Evolutionary conservation across 2,329 filamentous ascomycete genomes (phyloP).

Genomic region (Periconia sp.): DNA sequence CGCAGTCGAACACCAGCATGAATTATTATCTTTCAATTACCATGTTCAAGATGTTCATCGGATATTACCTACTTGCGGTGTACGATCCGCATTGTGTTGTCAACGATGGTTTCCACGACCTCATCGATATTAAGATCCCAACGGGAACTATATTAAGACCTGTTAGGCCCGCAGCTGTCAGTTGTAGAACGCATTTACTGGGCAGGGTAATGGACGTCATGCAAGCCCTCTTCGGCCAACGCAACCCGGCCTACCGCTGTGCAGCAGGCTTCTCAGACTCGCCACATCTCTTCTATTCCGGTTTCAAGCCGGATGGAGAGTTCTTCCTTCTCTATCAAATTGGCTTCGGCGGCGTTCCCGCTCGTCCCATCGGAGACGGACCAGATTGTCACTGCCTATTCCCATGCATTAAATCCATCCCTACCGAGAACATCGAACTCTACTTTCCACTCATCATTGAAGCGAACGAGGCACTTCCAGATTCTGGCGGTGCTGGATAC

Average conservation of each 20-base stretch:
- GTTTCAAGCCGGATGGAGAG: slow-evolving; percentile 55
- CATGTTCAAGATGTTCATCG: slow-evolving; percentile 61
- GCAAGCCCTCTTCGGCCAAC: slow-evolving; percentile 57
- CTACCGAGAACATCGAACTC: slow-evolving; percentile 56
- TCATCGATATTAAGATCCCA: slow-evolving; percentile 56
- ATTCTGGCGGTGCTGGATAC: slow-evolving; percentile 56
- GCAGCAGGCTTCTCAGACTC: slow-evolving; percentile 60
- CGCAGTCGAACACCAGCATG: slow-evolving; percentile 54
- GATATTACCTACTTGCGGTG: slow-evolving; percentile 56
- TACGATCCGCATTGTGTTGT: slow-evolving; percentile 57
- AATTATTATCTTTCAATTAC: slow-evolving; percentile 58
- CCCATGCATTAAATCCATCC: slow-evolving; percentile 58
- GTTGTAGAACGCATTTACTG: slow-evolving; percentile 56
- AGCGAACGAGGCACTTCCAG: slow-evolving; percentile 55
- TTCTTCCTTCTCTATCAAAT: slow-evolving; percentile 60
- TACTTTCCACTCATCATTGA: slow-evolving; percentile 58
- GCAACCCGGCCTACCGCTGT: slow-evolving; percentile 53
- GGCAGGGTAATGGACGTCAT: slow-evolving; percentile 58
- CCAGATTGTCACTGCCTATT: slow-evolving; percentile 59
- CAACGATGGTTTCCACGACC: slow-evolving; percentile 59
- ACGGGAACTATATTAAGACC: slow-evolving; percentile 54
- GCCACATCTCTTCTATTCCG: slow-evolving; percentile 59
- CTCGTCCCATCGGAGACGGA: slow-evolving; percentile 55
- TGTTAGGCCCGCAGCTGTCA: slow-evolving; percentile 55
- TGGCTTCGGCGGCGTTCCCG: slow-evolving; percentile 58